A percentile compares a stretch with the other conserved stretches of the same genome.
These are phyloP conservation scores for Yarrowia bubula DNA, from an alignment of 805 yeast species.

Conservation along the genomic window DNA sequence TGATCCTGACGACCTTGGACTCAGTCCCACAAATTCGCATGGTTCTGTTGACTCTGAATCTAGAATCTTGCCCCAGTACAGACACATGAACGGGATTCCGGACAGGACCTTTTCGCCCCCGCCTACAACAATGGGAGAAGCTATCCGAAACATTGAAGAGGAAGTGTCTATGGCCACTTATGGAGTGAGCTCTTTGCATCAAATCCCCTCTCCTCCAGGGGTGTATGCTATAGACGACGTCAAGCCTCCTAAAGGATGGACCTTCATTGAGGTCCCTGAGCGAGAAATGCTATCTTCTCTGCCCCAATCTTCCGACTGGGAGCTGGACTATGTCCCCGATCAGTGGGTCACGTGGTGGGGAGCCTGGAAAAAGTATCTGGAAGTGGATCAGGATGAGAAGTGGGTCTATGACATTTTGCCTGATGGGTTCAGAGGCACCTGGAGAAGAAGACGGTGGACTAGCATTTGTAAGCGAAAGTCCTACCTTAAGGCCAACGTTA, in stretches of 20 bases:
- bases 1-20: not conserved
- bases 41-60: not conserved
- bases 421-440: conserved; percentile 34
- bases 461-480: conserved; percentile 30
- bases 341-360: conserved; percentile 54
- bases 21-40: not conserved
- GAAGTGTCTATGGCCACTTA: conserved; percentile 13
- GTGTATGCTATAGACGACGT: conserved; percentile 25
- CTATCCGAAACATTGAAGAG: conserved; percentile 3
- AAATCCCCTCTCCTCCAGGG: conserved; percentile 7
- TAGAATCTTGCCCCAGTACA: not conserved
- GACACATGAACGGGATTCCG: not conserved
- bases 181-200: not conserved
- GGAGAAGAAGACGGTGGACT: conserved; percentile 35
- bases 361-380: conserved; percentile 55
- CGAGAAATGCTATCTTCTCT: not conserved
- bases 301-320: conserved; percentile 49
- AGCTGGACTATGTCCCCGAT: conserved; percentile 57
- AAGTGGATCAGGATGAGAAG: conserved; percentile 68
- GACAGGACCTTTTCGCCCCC: conserved; percentile 19
- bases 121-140: conserved; percentile 1
- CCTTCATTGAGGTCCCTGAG: conserved; percentile 28
- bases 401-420: conserved; percentile 71
- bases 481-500: not conserved
- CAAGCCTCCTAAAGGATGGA: conserved; percentile 34